Conservation (phyloP, 2,329 filamentous ascomycete species). For the Berkeleyomyces basicola region DNA sequence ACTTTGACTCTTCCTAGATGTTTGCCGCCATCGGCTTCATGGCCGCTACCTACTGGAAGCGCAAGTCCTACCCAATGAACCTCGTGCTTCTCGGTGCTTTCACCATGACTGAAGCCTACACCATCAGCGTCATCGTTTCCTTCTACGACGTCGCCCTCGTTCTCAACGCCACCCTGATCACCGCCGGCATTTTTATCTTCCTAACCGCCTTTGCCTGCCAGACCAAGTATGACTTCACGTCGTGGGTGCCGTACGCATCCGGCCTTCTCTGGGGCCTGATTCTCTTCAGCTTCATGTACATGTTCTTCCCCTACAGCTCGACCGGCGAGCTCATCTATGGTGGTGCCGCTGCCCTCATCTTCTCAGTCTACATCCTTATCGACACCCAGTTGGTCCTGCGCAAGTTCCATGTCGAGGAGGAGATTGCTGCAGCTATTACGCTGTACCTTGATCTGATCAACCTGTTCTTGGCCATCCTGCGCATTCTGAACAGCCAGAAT, state of each 20-base stretch:
- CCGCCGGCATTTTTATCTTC: constrained; percentile 64
- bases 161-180: constrained; percentile 77
- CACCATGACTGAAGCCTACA: constrained; percentile 84
- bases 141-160: constrained; percentile 77
- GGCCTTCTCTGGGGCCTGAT: constrained; percentile 79
- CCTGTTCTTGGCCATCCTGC: constrained; percentile 84
- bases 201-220: constrained; percentile 86
- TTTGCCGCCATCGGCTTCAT: constrained; percentile 70
- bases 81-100: constrained; percentile 82
- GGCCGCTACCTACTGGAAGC: constrained; percentile 84
- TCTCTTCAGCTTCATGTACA: constrained; percentile 81
- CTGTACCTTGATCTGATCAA: constrained; percentile 95
- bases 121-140: constrained; percentile 78
- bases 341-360: constrained; percentile 65
- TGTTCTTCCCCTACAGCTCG: constrained; percentile 73
- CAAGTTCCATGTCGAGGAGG: constrained; percentile 94
- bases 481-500: constrained; percentile 89
- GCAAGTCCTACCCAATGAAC: constrained; percentile 88
- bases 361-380: constrained; percentile 86
- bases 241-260: constrained; percentile 91
- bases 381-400: constrained; percentile 93
- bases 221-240: constrained; percentile 94
- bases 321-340: constrained; percentile 77
- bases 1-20: constrained; percentile 31
- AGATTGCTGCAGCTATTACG: constrained; percentile 88